A percentile compares a stretch with the other conserved stretches of the same genome.
phyloP scores from a whole-genome alignment of 2,329 filamentous ascomycete genomes.

The Fusarium ramigenum region DNA sequence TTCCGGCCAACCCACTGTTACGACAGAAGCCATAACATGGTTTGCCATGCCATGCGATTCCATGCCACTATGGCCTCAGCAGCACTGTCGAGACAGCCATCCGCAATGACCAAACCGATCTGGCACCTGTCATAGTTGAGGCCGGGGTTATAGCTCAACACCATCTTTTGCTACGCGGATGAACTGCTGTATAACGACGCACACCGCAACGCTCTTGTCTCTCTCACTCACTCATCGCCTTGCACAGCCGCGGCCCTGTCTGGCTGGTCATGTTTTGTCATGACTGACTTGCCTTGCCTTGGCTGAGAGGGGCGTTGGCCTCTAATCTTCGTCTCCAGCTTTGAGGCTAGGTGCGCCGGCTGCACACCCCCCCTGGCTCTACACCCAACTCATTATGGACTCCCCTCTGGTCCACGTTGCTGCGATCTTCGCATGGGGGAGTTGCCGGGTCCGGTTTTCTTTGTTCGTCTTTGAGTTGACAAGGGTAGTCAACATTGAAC shows the following conservation, averaged over 20 bases:
- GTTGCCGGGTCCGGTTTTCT: slow-evolving; percentile 41
- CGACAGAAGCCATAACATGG: slow-evolving; percentile 14
- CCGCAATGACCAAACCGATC: slow-evolving; percentile 18
- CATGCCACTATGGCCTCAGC: slow-evolving; percentile 33
- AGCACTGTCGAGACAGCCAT: slow-evolving; percentile 18
- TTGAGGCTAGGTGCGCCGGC: slow-evolving; percentile 18
- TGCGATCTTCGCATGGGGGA: slow-evolving; percentile 43
- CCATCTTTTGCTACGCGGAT: slow-evolving; percentile 16
- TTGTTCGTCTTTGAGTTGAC: slow-evolving; percentile 10
- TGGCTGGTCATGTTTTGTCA: slow-evolving; percentile 10
- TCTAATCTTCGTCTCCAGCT: slow-evolving; percentile 28
- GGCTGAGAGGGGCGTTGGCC: slow-evolving; percentile 33
- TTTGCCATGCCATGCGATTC: slow-evolving; percentile 12
- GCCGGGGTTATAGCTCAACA: slow-evolving; percentile 15
- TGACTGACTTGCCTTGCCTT: slow-evolving; percentile 19
- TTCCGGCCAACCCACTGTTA: slow-evolving; percentile 4
- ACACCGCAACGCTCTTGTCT: slow-evolving; percentile 36
- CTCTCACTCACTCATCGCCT: slow-evolving; percentile 32
- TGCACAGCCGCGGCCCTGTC: slow-evolving; percentile 35
- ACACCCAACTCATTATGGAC: slow-evolving; percentile 32
- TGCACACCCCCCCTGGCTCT: slow-evolving; percentile 26
- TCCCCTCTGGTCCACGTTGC: slow-evolving; percentile 35
- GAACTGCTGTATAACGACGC: slow-evolving; percentile 29
- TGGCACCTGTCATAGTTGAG: slow-evolving; percentile 38
- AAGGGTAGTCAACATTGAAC: slow-evolving; percentile 19